Percentiles rank a stretch among this genome's conserved stretches.
Evolutionary conservation across 331 rosid species (phyloP).

Genomic region (Pyrus hybrid): DNA sequence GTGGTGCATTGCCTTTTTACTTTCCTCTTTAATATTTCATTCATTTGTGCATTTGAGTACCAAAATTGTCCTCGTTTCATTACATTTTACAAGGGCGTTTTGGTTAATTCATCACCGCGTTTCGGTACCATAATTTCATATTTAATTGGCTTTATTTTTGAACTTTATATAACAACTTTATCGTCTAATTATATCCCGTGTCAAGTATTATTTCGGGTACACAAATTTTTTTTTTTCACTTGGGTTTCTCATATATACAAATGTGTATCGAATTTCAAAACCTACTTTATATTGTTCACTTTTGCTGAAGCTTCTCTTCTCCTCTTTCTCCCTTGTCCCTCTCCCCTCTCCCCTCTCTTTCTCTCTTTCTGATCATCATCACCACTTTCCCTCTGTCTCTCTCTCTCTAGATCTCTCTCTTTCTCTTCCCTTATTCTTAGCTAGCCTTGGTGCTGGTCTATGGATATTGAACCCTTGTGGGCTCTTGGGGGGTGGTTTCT

Average conservation of each 20-base stretch:
- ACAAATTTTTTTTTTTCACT: no score
- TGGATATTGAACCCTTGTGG: constrained; percentile 98
- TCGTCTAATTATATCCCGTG: no score
- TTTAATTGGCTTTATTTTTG: background rate
- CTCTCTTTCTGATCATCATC: background rate
- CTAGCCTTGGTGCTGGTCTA: constrained; percentile 71
- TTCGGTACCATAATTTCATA: constrained; percentile 11
- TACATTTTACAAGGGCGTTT: constrained; percentile 9
- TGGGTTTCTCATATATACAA: constrained; percentile 14
- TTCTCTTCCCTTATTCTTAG: constrained; percentile 3
- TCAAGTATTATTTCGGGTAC: no score
- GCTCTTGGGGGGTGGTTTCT: constrained; percentile 87
- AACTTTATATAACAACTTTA: no score
- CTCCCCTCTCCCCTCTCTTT: background rate
- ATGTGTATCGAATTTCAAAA: constrained; percentile 46
- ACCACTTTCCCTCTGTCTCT: background rate
- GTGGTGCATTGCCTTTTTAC: constrained; percentile 40
- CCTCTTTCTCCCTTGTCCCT: background rate
- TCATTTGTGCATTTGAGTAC: background rate
- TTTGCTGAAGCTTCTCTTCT: constrained; percentile 43
- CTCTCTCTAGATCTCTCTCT: constrained; percentile 5
- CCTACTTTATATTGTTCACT: constrained; percentile 26
- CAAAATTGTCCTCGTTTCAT: constrained; percentile 10
- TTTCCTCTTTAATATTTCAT: constrained; percentile 37
- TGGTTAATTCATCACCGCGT: constrained; percentile 22